Evolutionary conservation across 2,329 filamentous ascomycete species (phyloP), one percentile per base, ranked within the genome.

Genomic region (Aureobasidium sp.): DNA sequence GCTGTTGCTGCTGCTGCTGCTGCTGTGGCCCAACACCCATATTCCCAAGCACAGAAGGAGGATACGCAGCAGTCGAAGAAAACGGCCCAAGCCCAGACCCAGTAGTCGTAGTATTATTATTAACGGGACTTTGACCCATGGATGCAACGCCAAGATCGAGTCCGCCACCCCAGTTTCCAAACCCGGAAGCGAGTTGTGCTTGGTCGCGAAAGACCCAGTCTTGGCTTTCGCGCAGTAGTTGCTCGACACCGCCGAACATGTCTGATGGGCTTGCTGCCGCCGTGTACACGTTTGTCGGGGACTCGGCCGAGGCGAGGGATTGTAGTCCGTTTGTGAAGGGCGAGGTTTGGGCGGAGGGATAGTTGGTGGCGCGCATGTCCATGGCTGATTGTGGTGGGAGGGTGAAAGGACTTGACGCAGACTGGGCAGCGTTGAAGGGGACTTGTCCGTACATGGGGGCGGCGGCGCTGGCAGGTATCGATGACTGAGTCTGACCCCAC

Each of bases 201-300:
- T 85, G 81, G 61, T 86, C 83, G 30, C 76, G 71, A 51, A 82
- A 73, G 73, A 80, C 83, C 70, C 70, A 73, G 35, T 58, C 56
- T 27, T 84, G 80, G 42, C 78, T 79, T 45, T 85, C 81, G 40
- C 79, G 75, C 3, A 85, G 74, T 4, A 85, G 66, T 39, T 78
- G 77, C 30, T 84, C 79, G 1, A 83, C 72, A 7, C 76, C 77
- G 21, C 80, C 79, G 56, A 84, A 83, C 48, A 81, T 70, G 10
- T 76, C 74, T 8, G 71, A 73, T 8, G 76, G 75, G 5, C 70
- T 73, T 4, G 69, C 66, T 16, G 66, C 68, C 3, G 58, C 55
- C 16, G 54, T 49, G 49, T 19, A 47, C 40, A 25, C 21, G 59
- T 53, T 40, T 42, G 30, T 47, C 29, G 29, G 57, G 50, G 55